Percentiles rank a stretch among this genome's conserved stretches.
phyloP scores from a whole-genome alignment of 1,284 basidiomycete species.

The Fomitopsis pinicola region DNA sequence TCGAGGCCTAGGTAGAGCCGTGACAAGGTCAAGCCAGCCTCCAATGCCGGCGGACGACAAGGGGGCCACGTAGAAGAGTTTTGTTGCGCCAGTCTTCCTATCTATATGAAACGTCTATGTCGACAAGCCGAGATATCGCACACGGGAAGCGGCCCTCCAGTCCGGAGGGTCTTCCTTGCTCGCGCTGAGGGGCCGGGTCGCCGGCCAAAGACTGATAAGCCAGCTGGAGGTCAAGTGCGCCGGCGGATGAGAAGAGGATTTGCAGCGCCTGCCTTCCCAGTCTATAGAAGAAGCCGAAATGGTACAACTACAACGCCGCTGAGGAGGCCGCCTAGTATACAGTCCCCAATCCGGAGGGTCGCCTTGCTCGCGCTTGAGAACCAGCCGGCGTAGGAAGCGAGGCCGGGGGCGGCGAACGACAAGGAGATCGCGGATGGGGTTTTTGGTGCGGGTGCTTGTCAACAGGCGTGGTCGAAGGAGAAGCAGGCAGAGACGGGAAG shows the following conservation, averaged over 20 bases:
- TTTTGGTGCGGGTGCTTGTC: not conserved
- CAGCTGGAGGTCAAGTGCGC: too few relatives aligned
- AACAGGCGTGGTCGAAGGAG: too few relatives aligned
- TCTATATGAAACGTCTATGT: not conserved
- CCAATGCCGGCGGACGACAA: not conserved
- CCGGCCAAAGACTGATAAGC: too few relatives aligned
- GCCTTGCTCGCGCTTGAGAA: not conserved
- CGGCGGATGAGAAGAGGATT: too few relatives aligned
- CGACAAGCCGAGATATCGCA: too few relatives aligned
- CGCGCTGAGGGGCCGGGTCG: too few relatives aligned
- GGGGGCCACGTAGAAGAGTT: not conserved
- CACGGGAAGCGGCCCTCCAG: too few relatives aligned
- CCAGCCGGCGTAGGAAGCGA: not conserved
- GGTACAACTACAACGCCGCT: not conserved
- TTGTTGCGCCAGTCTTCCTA: not conserved
- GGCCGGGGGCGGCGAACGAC: not conserved
- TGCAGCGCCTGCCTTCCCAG: too few relatives aligned
- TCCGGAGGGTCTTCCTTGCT: too few relatives aligned
- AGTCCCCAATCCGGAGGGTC: not conserved
- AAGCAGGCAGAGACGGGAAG: not conserved
- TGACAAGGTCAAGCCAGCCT: too few relatives aligned
- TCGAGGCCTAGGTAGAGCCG: too few relatives aligned
- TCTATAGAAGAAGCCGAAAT: too few relatives aligned
- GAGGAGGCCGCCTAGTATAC: not conserved
- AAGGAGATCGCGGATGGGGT: not conserved